Conservation (phyloP, 352 stramenopile species). For the Pythium periplocum region DNA sequence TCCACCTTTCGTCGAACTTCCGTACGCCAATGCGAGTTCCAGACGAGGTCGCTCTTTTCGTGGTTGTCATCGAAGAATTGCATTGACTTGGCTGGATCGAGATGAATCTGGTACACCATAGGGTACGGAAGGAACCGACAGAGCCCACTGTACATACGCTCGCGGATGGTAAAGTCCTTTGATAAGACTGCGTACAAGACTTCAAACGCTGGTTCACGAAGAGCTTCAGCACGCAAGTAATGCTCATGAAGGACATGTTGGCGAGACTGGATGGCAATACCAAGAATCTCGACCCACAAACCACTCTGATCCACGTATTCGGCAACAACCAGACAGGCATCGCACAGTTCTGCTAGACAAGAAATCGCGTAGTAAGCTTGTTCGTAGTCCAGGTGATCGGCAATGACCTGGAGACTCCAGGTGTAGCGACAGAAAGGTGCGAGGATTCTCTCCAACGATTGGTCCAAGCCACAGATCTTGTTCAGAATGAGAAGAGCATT, state of each 20-base stretch:
- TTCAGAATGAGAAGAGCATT: constrained; percentile 71
- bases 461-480: constrained; percentile 75
- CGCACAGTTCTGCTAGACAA: constrained; percentile 71
- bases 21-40: constrained; percentile 72
- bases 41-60: constrained; percentile 80
- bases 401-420: constrained; percentile 79
- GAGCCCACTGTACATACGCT: constrained; percentile 70
- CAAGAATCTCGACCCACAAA: constrained; percentile 75
- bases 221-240: constrained; percentile 65
- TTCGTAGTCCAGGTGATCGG: constrained; percentile 74
- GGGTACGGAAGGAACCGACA: constrained; percentile 76
- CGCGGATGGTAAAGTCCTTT: constrained; percentile 60
- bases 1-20: constrained; percentile 75
- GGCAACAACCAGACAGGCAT: constrained; percentile 66
- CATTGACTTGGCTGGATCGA: constrained; percentile 62
- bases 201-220: constrained; percentile 76
- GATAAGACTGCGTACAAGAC: constrained; percentile 71
- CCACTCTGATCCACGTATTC: constrained; percentile 72
- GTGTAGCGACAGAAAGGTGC: constrained; percentile 72
- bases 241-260: constrained; percentile 81
- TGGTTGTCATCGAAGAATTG: constrained; percentile 83
- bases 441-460: constrained; percentile 65
- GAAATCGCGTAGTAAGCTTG: constrained; percentile 75
- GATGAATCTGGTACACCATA: constrained; percentile 78
- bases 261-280: constrained; percentile 69